phyloP scores from a whole-genome alignment of 2,329 filamentous ascomycete genomes.

The Colletotrichum liaoningense region DNA sequence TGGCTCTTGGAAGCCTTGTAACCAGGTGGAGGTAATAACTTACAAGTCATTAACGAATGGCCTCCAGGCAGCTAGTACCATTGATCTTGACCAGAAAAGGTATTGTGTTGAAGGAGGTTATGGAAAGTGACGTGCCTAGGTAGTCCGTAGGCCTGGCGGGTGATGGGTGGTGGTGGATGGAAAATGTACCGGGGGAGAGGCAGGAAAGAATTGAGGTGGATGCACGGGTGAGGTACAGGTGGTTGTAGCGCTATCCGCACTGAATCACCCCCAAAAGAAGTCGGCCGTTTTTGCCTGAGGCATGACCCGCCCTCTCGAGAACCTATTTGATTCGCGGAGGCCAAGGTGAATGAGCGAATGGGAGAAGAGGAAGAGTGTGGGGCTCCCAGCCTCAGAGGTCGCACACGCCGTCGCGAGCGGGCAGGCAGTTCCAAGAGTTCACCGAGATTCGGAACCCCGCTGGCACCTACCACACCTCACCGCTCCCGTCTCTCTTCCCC shows the following conservation, averaged over 20 bases:
- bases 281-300: conserved; percentile 26
- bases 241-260: conserved; percentile 36
- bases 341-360: conserved; percentile 19
- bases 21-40: conserved; percentile 49
- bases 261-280: conserved; percentile 33
- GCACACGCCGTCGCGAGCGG: conserved; percentile 22
- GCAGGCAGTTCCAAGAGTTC: conserved; percentile 8
- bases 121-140: conserved; percentile 32
- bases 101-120: conserved; percentile 21
- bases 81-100: conserved; percentile 23
- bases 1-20: conserved; percentile 46
- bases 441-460: conserved; percentile 33
- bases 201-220: conserved; percentile 53
- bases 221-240: conserved; percentile 36
- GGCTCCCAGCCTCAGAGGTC: neutral
- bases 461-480: conserved; percentile 9
- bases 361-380: conserved; percentile 2
- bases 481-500: conserved; percentile 25
- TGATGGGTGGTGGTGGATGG: conserved; percentile 38
- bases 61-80: conserved; percentile 49
- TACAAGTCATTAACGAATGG: conserved; percentile 63
- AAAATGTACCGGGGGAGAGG: conserved; percentile 45
- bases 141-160: conserved; percentile 34
- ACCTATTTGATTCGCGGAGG: neutral
- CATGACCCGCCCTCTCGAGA: neutral